Percentiles rank a stretch among this genome's conserved stretches.
phyloP scores from a whole-genome alignment of 2,329 filamentous ascomycete genomes.

The Colletotrichum sp. region DNA sequence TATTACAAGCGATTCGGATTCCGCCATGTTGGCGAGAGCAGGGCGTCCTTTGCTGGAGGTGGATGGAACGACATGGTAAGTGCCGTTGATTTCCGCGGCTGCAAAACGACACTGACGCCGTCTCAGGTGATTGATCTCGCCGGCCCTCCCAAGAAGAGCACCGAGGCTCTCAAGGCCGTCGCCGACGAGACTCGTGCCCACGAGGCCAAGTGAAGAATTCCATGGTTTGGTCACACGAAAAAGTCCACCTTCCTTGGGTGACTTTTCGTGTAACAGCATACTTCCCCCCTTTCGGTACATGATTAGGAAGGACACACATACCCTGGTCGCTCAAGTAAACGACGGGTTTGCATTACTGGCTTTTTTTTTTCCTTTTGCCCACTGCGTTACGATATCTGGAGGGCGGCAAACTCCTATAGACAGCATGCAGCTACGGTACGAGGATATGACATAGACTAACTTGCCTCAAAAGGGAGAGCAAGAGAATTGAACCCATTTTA shows the following conservation, averaged over 20 bases:
- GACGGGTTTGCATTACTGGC: background rate
- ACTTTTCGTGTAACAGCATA: background rate
- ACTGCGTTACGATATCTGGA: background rate
- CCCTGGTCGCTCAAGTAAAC: background rate
- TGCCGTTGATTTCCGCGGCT: background rate
- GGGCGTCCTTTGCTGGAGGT: constrained; percentile 76
- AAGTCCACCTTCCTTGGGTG: background rate
- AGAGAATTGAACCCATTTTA: background rate
- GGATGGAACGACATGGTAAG: constrained; percentile 84
- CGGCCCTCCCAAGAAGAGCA: constrained; percentile 22
- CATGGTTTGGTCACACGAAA: background rate
- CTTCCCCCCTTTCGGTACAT: background rate
- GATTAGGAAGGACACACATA: background rate
- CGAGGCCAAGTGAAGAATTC: background rate
- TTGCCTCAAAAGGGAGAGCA: background rate
- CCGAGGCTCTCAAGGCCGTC: background rate
- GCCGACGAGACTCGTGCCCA: background rate
- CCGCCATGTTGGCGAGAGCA: constrained; percentile 69
- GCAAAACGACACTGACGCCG: background rate
- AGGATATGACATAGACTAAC: constrained; percentile 3
- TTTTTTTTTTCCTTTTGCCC: background rate
- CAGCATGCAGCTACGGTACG: background rate
- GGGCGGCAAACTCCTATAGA: background rate
- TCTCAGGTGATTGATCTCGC: constrained; percentile 27
- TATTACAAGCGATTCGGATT: constrained; percentile 85